A percentile compares a stretch with the other conserved stretches of the same genome.
These are phyloP conservation scores for Chlamydomonas incerta DNA, from an alignment of 139 green algal species.

Conservation along the genomic window DNA sequence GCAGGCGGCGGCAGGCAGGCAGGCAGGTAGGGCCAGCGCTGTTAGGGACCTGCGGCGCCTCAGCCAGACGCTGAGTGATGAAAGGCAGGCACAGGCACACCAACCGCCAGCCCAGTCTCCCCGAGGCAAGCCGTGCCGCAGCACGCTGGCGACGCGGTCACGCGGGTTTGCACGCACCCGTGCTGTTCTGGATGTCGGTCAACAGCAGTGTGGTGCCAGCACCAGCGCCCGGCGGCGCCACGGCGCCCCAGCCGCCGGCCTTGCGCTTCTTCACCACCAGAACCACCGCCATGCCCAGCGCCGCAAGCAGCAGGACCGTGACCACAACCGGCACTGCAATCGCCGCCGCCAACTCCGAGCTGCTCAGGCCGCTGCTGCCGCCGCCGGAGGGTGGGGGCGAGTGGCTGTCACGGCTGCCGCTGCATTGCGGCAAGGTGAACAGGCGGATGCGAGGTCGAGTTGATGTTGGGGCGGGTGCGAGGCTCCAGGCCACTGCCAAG, in stretches of 20 bases:
- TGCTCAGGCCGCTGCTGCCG: neutral
- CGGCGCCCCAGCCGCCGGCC: neutral
- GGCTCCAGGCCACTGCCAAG: too few species aligned
- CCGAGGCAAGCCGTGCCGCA: too few species aligned
- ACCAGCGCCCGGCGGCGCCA: neutral
- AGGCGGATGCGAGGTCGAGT: too few species aligned
- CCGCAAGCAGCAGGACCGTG: neutral
- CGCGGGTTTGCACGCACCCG: too few species aligned
- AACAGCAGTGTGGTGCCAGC: slow-evolving; percentile 8
- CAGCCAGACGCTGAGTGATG: too few species aligned
- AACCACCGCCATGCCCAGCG: neutral
- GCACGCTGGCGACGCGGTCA: too few species aligned
- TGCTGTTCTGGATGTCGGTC: slow-evolving; percentile 32
- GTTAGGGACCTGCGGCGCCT: too few species aligned
- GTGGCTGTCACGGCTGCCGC: neutral
- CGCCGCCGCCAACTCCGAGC: neutral
- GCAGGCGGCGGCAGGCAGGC: too few species aligned
- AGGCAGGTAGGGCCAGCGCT: too few species aligned
- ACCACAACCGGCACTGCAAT: neutral
- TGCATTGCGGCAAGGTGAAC: neutral
- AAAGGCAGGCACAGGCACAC: too few species aligned
- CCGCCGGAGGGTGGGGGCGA: neutral
- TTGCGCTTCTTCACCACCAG: neutral
- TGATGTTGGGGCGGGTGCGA: too few species aligned
- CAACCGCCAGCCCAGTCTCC: too few species aligned